phyloP scores from a whole-genome alignment of 2,329 filamentous ascomycete species.

The Aspergillus novofumigatus region DNA sequence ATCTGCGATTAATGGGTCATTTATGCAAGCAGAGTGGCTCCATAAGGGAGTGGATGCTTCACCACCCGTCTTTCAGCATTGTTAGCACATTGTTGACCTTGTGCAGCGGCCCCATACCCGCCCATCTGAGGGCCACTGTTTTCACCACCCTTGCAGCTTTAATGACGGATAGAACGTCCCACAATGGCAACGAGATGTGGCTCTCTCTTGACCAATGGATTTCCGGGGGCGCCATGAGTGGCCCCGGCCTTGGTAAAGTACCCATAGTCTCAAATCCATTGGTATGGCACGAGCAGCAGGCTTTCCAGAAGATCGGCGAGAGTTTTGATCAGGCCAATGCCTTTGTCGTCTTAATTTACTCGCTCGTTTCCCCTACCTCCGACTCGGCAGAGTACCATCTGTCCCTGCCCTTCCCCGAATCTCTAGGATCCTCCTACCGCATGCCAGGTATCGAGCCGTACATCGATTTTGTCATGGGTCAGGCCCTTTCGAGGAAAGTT shows the following conservation, averaged over 20 bases:
- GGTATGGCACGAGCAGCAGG: constrained; percentile 51
- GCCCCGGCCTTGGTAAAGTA: constrained; percentile 45
- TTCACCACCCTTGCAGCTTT: constrained; percentile 75
- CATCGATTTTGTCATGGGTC: constrained; percentile 82
- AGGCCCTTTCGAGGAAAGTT: constrained; percentile 66
- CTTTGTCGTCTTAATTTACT: constrained; percentile 72
- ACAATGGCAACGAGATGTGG: constrained; percentile 74
- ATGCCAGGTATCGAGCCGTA: constrained; percentile 87
- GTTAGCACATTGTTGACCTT: constrained; percentile 73
- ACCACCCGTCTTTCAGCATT: constrained; percentile 63
- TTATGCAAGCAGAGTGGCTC: constrained; percentile 69
- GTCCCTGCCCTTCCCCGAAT: constrained; percentile 79
- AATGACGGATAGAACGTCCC: constrained; percentile 66
- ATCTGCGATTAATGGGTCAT: constrained; percentile 81
- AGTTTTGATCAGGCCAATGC: constrained; percentile 83
- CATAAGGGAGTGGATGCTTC: constrained; percentile 70
- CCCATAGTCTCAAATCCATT: constrained; percentile 40
- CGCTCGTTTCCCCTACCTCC: constrained; percentile 60
- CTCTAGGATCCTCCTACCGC: constrained; percentile 70
- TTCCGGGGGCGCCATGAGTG: constrained; percentile 47
- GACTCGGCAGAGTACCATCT: constrained; percentile 59
- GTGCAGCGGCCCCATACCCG: constrained; percentile 70
- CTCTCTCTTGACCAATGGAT: constrained; percentile 74
- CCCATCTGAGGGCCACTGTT: constrained; percentile 74
- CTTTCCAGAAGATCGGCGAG: constrained; percentile 69